Percentiles rank a stretch among this genome's conserved stretches.
phyloP scores from a whole-genome alignment of 768 basidiomycete genomes.

The Russula lepida region DNA sequence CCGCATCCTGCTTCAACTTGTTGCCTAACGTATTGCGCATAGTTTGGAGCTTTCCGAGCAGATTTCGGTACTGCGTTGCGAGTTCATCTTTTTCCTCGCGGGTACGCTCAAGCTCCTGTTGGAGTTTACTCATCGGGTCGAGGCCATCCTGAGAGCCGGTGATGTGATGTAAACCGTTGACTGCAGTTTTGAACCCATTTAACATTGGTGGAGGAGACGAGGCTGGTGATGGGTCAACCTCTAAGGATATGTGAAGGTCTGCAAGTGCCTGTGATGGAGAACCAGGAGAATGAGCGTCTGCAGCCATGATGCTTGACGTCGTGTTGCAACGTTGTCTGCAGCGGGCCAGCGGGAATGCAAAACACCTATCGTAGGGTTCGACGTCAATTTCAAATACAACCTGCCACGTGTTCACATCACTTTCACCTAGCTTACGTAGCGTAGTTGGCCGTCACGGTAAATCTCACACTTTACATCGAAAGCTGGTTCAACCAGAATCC shows the following conservation, averaged over 20 bases:
- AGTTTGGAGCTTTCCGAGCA: slow-evolving; percentile 81
- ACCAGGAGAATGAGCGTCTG: slow-evolving; percentile 5
- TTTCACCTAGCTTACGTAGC: neutral
- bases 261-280: slow-evolving; percentile 13
- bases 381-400: neutral
- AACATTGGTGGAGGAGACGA: slow-evolving; percentile 22
- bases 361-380: neutral
- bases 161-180: slow-evolving; percentile 23
- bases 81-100: slow-evolving; percentile 84
- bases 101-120: slow-evolving; percentile 66
- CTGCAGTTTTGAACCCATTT: slow-evolving; percentile 23
- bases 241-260: slow-evolving; percentile 25
- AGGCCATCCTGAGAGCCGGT: slow-evolving; percentile 32
- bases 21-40: slow-evolving; percentile 93
- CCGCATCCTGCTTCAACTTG: slow-evolving; percentile 94
- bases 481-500: neutral
- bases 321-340: neutral
- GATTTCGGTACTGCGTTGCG: slow-evolving; percentile 73
- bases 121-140: slow-evolving; percentile 51
- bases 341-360: neutral
- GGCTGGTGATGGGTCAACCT: slow-evolving; percentile 21
- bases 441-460: too few species aligned
- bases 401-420: neutral
- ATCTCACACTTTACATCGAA: too few species aligned
- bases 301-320: slow-evolving; percentile 10